Evolutionary conservation across 2,329 filamentous ascomycete genomes (phyloP).

Genomic region (Beauveria bassiana): DNA sequence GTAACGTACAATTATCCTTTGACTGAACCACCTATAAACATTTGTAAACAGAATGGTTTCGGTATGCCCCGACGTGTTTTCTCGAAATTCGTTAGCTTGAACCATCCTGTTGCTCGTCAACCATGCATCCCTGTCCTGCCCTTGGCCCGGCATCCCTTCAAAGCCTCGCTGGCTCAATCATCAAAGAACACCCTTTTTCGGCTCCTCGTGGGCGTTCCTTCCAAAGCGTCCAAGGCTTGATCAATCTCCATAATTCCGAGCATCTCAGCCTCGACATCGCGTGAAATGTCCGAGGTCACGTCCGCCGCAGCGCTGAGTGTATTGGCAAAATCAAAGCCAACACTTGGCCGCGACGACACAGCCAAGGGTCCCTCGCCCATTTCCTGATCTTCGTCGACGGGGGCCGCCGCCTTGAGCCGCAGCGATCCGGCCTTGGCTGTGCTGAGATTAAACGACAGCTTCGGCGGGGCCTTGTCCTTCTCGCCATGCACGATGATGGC

Average conservation of each 20-base stretch:
- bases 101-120: conserved; percentile 11
- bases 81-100: conserved; percentile 16
- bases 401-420: conserved; percentile 22
- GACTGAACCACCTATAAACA: conserved; percentile 8
- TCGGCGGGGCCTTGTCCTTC: conserved; percentile 25
- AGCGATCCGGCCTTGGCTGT: conserved; percentile 33
- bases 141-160: too few species aligned
- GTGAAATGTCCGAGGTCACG: conserved; percentile 38
- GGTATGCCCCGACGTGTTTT: conserved; percentile 15
- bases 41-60: conserved; percentile 16
- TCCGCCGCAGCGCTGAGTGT: conserved; percentile 47
- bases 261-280: conserved; percentile 53
- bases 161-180: neutral
- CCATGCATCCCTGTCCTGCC: too few species aligned
- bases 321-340: conserved; percentile 43
- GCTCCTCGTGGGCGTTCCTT: conserved; percentile 38
- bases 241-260: conserved; percentile 61
- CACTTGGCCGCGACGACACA: conserved; percentile 23
- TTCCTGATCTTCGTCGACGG: conserved; percentile 19
- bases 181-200: conserved; percentile 48
- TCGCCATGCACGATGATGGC: conserved; percentile 50
- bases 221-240: conserved; percentile 48
- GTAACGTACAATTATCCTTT: conserved; percentile 30
- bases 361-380: conserved; percentile 17
- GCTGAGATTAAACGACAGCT: conserved; percentile 44